Evolutionary conservation across 139 green algal genomes (phyloP), one percentile per base, ranked within the genome.

Genomic region (Axilococcus clingmanii): DNA sequence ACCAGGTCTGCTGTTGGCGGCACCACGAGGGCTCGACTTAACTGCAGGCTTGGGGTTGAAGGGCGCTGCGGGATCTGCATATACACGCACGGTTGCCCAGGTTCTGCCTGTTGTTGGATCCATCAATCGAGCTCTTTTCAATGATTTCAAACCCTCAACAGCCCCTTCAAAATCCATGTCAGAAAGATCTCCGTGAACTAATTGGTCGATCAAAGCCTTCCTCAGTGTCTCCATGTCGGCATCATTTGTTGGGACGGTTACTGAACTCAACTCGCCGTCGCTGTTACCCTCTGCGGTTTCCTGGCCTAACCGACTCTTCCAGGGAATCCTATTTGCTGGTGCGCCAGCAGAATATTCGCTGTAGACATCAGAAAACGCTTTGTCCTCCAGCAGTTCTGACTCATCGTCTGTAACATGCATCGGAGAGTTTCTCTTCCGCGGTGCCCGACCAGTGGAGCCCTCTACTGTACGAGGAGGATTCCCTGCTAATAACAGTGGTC

Each of bases 141-240:
- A 40, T 9, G 49, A 50, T 27, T 38, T 49, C 20, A 72, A 59
- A 20, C 59, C 59, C 48, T 72, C 58, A 16, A 72, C 55, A 0
- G 63, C 63, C 16, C 60, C 60, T 48, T 40, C 59, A 45, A 55
- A 54, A 22, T 70, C 62, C 47, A 61, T 60, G 27, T 55, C 62
- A 24, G 55, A 36, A 0, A 54, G 19, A 11, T 65, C 16, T 27
- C 25, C 17, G 23, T 42, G 44, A 4, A 65, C 53, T 22, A 70
- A 47, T 11, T 54, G 46, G 19, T 70, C 54, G 34, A 70, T 70
- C 28, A 70, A 42, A 3, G 53, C 62, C 9, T 40, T 44, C 12
- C 62, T 46, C 54, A 63, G 36, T 12, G 46, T 53, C 46, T 70
- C 62, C 7, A 46, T 48, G 3, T 35, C 34, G 1, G 36, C 55